A percentile compares a stretch with the other conserved stretches of the same genome.
These are phyloP conservation scores for Diplocarpon rosae DNA, from an alignment of 2,329 filamentous ascomycete genomes.

Conservation along the genomic window DNA sequence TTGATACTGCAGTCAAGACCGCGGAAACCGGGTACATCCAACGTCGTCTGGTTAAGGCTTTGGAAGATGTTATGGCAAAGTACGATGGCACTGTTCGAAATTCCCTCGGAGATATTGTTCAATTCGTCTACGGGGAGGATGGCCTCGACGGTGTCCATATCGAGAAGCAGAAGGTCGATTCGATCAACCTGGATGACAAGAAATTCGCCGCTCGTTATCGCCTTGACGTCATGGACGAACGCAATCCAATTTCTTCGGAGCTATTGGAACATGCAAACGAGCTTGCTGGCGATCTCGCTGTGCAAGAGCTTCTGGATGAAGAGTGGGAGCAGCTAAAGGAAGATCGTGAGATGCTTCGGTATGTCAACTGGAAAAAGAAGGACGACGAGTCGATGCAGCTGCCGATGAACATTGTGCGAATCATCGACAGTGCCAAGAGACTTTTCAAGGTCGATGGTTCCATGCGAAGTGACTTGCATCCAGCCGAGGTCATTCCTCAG, in stretches of 20 bases:
- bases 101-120: conserved; percentile 89
- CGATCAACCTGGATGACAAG: conserved; percentile 67
- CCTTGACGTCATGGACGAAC: conserved; percentile 71
- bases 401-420: conserved; percentile 81
- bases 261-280: conserved; percentile 79
- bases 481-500: conserved; percentile 72
- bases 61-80: conserved; percentile 94
- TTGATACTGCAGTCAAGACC: conserved; percentile 98
- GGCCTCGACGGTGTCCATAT: conserved; percentile 89
- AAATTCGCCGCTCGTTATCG: conserved; percentile 74
- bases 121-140: conserved; percentile 97
- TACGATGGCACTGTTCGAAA: conserved; percentile 97
- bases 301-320: conserved; percentile 75
- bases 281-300: conserved; percentile 74
- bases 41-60: conserved; percentile 91
- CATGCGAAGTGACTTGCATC: conserved; percentile 79
- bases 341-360: conserved; percentile 67
- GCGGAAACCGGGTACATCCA: conserved; percentile 99
- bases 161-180: conserved; percentile 83
- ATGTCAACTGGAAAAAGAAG: conserved; percentile 54
- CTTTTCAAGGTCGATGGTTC: conserved; percentile 84
- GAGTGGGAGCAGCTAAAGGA: conserved; percentile 71
- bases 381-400: conserved; percentile 82
- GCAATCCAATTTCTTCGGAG: conserved; percentile 48
- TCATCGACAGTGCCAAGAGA: conserved; percentile 81